Conservation (phyloP, 169 alveolate genomes). For the Perkinsus olseni region DNA sequence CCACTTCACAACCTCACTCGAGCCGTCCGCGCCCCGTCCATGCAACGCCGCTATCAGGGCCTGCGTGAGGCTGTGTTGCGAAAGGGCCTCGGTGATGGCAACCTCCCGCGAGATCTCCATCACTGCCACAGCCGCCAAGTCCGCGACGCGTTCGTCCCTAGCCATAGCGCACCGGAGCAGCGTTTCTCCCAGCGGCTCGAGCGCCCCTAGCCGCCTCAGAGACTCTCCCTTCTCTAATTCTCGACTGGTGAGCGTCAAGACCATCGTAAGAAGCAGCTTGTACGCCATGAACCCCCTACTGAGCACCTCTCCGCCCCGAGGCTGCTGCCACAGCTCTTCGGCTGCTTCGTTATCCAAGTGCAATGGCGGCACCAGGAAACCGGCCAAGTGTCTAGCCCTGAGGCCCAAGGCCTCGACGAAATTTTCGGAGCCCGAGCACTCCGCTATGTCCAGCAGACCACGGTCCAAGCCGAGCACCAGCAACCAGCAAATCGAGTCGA, state of each 20-base stretch:
- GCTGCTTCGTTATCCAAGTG: not conserved
- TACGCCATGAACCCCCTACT: not conserved
- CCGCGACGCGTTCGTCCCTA: not conserved
- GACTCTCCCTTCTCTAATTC: not conserved
- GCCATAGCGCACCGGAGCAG: not conserved
- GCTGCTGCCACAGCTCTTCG: not conserved
- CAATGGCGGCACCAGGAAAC: not conserved
- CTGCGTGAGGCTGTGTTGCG: not conserved
- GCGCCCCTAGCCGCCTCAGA: not conserved
- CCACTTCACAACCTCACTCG: not conserved
- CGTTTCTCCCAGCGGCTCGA: not conserved
- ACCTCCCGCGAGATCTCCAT: not conserved
- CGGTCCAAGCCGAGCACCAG: not conserved
- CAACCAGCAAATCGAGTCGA: not conserved
- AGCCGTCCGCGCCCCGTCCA: not conserved
- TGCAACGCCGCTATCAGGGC: not conserved
- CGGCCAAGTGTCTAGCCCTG: not conserved
- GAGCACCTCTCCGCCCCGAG: not conserved
- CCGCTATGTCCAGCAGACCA: not conserved
- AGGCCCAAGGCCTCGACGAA: not conserved
- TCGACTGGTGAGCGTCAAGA: not conserved
- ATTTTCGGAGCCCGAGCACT: not conserved
- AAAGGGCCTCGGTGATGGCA: not conserved
- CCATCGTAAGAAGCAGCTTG: not conserved
- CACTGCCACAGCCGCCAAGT: not conserved